These are phyloP conservation scores for Chaetomium olivaceum DNA, from an alignment of 2,329 filamentous ascomycete species.

Conservation along the genomic window DNA sequence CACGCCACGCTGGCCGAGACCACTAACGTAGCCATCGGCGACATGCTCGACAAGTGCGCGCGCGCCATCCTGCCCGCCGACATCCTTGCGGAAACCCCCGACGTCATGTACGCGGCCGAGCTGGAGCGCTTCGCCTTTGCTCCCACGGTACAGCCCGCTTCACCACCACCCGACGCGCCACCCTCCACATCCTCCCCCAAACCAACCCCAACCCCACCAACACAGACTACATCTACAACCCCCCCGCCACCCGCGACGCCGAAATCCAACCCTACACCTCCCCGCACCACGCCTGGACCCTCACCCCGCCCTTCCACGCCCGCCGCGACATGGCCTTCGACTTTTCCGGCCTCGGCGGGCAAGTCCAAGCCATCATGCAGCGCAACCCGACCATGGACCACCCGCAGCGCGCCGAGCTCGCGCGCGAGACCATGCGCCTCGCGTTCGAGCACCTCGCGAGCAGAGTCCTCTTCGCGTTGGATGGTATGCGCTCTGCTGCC, in stretches of 20 bases:
- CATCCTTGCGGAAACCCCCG: constrained; percentile 50
- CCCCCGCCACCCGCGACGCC: constrained; percentile 58
- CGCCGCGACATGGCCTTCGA: constrained; percentile 64
- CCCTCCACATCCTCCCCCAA: no score
- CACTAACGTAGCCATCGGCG: constrained; percentile 82
- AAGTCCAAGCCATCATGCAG: constrained; percentile 39
- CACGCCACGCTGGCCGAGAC: constrained; percentile 75
- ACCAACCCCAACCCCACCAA: constrained; percentile 39
- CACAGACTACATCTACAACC: constrained; percentile 50
- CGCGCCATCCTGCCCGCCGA: constrained; percentile 69
- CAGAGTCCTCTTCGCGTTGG: constrained; percentile 69
- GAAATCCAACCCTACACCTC: constrained; percentile 52
- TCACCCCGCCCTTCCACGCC: constrained; percentile 63
- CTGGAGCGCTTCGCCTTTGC: constrained; percentile 78
- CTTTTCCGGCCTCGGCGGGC: constrained; percentile 71
- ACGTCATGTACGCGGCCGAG: constrained; percentile 76
- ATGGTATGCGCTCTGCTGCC: constrained; percentile 23
- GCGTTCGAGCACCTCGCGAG: constrained; percentile 85
- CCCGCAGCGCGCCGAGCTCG: constrained; percentile 67
- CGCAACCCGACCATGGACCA: constrained; percentile 40
- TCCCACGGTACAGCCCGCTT: not conserved
- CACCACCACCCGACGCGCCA: no score
- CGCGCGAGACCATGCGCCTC: constrained; percentile 71
- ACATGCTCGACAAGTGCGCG: constrained; percentile 85
- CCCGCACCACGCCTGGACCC: constrained; percentile 55